A percentile compares a stretch with the other conserved stretches of the same genome.
Conservation (phyloP, 1,284 basidiomycete genomes). For the Ganoderma leucocontextum region DNA sequence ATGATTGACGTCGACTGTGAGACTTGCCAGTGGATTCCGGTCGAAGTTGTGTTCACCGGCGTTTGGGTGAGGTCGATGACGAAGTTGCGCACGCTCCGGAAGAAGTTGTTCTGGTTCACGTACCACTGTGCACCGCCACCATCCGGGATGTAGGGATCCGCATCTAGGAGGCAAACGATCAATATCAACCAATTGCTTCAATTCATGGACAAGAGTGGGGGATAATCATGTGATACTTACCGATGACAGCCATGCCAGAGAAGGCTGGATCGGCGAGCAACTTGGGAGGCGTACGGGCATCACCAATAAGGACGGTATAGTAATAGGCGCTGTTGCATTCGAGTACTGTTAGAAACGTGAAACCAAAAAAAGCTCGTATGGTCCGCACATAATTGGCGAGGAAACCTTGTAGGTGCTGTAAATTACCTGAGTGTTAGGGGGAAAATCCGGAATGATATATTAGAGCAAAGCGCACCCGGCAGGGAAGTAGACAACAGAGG, state of each 20-base stretch:
- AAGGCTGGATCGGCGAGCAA: slow-evolving; percentile 66
- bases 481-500: slow-evolving; percentile 67
- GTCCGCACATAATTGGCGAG: slow-evolving; percentile 55
- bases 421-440: slow-evolving; percentile 8
- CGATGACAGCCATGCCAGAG: slow-evolving; percentile 74
- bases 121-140: slow-evolving; percentile 55
- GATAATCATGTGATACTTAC: slow-evolving; percentile 42
- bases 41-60: slow-evolving; percentile 55
- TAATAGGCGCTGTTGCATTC: slow-evolving; percentile 55
- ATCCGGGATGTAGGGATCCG: slow-evolving; percentile 51
- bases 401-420: slow-evolving; percentile 69
- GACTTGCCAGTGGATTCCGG: slow-evolving; percentile 81
- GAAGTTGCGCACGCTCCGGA: slow-evolving; percentile 67
- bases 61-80: slow-evolving; percentile 60
- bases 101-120: slow-evolving; percentile 73
- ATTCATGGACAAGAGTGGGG: not conserved
- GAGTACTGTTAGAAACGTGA: not conserved
- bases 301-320: slow-evolving; percentile 72
- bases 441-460: not conserved
- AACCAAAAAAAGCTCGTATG: too few species aligned
- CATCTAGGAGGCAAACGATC: slow-evolving; percentile 50
- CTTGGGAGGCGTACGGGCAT: slow-evolving; percentile 64
- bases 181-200: not conserved
- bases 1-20: slow-evolving; percentile 80
- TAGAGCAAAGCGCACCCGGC: slow-evolving; percentile 39